Evolutionary conservation across 1,284 basidiomycete species (phyloP).

Genomic region (Spongiforma sp.): DNA sequence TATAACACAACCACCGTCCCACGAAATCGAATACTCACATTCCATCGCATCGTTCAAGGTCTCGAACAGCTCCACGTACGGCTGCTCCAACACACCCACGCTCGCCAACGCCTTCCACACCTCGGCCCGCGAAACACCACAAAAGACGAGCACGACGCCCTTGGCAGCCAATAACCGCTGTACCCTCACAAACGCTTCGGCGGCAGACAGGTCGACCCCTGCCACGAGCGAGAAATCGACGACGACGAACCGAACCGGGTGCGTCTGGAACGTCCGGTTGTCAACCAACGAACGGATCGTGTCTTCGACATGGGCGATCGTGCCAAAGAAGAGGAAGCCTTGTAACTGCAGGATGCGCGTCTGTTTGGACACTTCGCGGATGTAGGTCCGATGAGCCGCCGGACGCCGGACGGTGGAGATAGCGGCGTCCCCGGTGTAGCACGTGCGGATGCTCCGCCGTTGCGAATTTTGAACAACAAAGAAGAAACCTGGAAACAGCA

Average conservation of each 20-base stretch:
- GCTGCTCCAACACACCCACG: constrained; percentile 78
- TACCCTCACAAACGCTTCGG: constrained; percentile 94
- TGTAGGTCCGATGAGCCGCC: constrained; percentile 86
- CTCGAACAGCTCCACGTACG: constrained; percentile 84
- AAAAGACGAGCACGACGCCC: constrained; percentile 86
- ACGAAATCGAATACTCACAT: constrained; percentile 56
- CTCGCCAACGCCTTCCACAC: constrained; percentile 75
- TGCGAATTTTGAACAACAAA: constrained; percentile 96
- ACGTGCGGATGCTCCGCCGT: constrained; percentile 79
- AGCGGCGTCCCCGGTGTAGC: constrained; percentile 80
- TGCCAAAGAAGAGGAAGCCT: constrained; percentile 97
- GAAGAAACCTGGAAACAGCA: constrained; percentile 71
- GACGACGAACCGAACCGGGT: constrained; percentile 90
- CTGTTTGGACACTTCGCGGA: constrained; percentile 91
- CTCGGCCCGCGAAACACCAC: constrained; percentile 72
- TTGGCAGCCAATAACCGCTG: constrained; percentile 83
- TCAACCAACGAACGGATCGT: constrained; percentile 79
- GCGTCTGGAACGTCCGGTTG: constrained; percentile 73
- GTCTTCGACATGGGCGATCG: constrained; percentile 88
- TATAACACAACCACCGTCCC: constrained; percentile 11
- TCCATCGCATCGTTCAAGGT: constrained; percentile 93
- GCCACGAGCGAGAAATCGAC: constrained; percentile 87
- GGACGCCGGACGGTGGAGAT: constrained; percentile 94
- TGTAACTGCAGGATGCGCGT: constrained; percentile 91
- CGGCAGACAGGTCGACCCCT: constrained; percentile 94